Conservation (phyloP, 106 monocot species). For the Cymbidium sinense region DNA sequence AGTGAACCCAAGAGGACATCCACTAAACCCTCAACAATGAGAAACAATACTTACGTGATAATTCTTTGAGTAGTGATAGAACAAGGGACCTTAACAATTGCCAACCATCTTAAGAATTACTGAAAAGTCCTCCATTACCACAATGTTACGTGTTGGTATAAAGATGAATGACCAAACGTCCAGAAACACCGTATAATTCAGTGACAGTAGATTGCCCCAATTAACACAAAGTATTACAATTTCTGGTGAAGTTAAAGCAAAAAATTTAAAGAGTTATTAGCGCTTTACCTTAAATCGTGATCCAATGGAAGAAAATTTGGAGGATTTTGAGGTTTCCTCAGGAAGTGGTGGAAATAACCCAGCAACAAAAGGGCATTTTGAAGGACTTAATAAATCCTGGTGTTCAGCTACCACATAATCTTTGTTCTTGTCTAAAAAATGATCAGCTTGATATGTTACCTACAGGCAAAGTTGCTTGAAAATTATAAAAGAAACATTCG, state of each 20-base stretch:
- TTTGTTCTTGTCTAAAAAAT: constrained; percentile 88
- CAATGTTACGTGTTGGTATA: neutral
- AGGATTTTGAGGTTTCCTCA: constrained; percentile 75
- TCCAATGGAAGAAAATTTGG: constrained; percentile 91
- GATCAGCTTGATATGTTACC: constrained; percentile 79
- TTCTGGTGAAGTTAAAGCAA: neutral
- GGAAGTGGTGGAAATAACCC: constrained; percentile 73
- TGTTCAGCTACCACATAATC: constrained; percentile 93
- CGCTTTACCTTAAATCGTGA: constrained; percentile 67
- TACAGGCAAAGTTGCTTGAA: constrained; percentile 15
- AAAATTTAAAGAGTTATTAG: neutral
- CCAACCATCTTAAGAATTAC: neutral
- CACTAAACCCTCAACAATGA: too few species aligned
- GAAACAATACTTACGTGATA: too few species aligned
- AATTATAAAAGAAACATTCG: neutral
- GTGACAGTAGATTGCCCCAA: neutral
- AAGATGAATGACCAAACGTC: neutral
- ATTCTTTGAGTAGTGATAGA: too few species aligned
- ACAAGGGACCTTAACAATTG: neutral
- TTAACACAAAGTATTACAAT: neutral
- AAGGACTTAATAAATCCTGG: constrained; percentile 63
- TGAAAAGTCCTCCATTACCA: neutral
- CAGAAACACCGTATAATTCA: neutral
- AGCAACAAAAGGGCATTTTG: constrained; percentile 69
- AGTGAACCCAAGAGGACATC: too few species aligned